Percentiles rank a stretch among this genome's conserved stretches.
phyloP scores from a whole-genome alignment of 2,329 filamentous ascomycete species.

The Amesomyces nigricolor region DNA sequence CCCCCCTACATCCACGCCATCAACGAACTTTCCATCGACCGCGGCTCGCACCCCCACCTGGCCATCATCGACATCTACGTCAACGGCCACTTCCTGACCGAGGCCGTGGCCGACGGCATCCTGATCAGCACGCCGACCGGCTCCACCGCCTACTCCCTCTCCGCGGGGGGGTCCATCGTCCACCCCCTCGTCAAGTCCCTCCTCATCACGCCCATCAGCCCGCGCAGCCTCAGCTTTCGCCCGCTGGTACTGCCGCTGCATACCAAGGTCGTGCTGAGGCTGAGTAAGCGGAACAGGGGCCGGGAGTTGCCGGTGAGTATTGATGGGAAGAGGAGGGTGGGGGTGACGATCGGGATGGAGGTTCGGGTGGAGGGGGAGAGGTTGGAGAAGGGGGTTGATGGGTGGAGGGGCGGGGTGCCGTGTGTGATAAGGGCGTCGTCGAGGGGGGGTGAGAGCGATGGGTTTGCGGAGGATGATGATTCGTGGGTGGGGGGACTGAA shows the following conservation, averaged over 20 bases:
- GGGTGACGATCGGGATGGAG: constrained; percentile 71
- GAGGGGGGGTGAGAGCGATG: constrained; percentile 38
- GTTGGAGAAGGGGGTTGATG: constrained; percentile 48
- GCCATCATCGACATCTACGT: constrained; percentile 89
- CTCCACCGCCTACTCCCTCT: constrained; percentile 92
- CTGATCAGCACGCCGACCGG: constrained; percentile 91
- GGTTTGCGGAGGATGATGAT: constrained; percentile 62
- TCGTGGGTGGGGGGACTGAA: constrained; percentile 96
- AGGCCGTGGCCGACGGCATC: constrained; percentile 92
- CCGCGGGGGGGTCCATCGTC: constrained; percentile 85
- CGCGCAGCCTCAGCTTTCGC: constrained; percentile 84
- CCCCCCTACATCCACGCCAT: constrained; percentile 59
- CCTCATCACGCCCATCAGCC: constrained; percentile 89
- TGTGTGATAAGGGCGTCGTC: constrained; percentile 68
- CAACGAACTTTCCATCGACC: constrained; percentile 92
- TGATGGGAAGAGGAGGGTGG: constrained; percentile 65
- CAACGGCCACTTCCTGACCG: constrained; percentile 82
- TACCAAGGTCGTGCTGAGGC: constrained; percentile 72
- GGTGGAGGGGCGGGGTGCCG: constrained; percentile 75
- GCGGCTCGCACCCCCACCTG: constrained; percentile 82
- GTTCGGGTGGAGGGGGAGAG: constrained; percentile 84
- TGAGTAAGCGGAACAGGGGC: constrained; percentile 75
- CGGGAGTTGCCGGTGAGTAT: constrained; percentile 74
- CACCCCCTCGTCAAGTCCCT: constrained; percentile 87
- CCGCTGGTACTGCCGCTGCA: constrained; percentile 84